Percentiles rank a stretch among this genome's conserved stretches.
Conservation (phyloP, 2,329 filamentous ascomycete species). For the Fusarium brachygibbosum region DNA sequence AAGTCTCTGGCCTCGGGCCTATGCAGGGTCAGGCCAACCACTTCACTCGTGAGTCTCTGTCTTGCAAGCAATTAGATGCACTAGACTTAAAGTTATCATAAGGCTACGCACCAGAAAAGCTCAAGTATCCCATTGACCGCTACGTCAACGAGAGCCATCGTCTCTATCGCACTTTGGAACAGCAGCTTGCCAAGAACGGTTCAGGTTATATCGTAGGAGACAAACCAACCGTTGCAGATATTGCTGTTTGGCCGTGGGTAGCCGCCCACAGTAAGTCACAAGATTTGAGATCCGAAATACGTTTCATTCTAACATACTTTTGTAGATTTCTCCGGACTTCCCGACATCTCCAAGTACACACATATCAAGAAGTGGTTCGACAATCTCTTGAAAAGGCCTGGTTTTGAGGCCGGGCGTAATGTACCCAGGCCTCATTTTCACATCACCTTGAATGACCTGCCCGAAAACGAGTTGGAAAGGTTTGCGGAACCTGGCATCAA, state of each 20-base stretch:
- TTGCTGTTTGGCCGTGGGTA: conserved; percentile 85
- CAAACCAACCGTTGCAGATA: conserved; percentile 80
- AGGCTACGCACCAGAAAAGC: neutral
- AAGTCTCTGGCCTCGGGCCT: conserved; percentile 83
- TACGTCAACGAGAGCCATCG: conserved; percentile 88
- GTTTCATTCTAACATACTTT: neutral
- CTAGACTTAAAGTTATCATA: neutral
- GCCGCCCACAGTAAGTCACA: conserved; percentile 59
- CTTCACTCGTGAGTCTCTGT: conserved; percentile 70
- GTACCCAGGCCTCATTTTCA: conserved; percentile 76
- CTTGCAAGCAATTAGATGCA: neutral
- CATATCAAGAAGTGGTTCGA: conserved; percentile 82
- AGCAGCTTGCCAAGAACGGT: conserved; percentile 72
- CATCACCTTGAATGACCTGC: conserved; percentile 59
- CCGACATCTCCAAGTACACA: conserved; percentile 79
- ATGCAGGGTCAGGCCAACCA: conserved; percentile 88
- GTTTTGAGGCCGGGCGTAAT: conserved; percentile 80
- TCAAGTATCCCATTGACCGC: conserved; percentile 61
- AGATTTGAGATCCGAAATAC: accelerated
- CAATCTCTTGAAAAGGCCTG: conserved; percentile 75
- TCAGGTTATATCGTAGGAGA: conserved; percentile 75
- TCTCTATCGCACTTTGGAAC: conserved; percentile 76
- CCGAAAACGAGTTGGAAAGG: conserved; percentile 68
- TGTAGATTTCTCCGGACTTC: conserved; percentile 35
- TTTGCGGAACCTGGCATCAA: neutral